phyloP scores from a whole-genome alignment of 2,329 filamentous ascomycete species.

The Hymenoscyphus fructigenus region DNA sequence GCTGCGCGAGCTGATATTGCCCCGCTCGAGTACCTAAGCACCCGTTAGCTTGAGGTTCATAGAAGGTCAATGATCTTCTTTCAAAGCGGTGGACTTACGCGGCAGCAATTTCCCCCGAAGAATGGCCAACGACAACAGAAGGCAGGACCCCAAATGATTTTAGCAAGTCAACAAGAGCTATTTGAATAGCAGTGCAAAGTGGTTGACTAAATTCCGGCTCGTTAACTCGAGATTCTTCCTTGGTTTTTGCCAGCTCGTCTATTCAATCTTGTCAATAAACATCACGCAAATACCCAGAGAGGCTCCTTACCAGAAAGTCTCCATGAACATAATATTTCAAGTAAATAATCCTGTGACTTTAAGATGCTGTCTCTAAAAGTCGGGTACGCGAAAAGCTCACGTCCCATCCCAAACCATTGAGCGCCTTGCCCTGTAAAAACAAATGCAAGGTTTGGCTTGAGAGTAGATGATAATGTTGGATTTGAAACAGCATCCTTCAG shows the following conservation, averaged over 20 bases:
- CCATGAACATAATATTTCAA: background rate
- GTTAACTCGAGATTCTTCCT: slow-evolving; percentile 37
- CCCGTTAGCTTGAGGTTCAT: slow-evolving; percentile 21
- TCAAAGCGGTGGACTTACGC: slow-evolving; percentile 41
- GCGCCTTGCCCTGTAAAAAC: slow-evolving; percentile 32
- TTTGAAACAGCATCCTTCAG: background rate
- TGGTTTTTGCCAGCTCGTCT: background rate
- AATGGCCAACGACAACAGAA: slow-evolving; percentile 43
- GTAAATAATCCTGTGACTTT: background rate
- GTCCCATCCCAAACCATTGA: slow-evolving; percentile 22
- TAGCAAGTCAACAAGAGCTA: slow-evolving; percentile 45
- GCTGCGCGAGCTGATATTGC: background rate
- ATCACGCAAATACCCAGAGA: background rate
- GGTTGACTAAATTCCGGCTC: slow-evolving; percentile 39
- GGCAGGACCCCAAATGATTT: slow-evolving; percentile 42
- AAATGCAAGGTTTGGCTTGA: slow-evolving; percentile 11
- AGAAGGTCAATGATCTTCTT: slow-evolving; percentile 26
- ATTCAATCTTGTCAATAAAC: background rate
- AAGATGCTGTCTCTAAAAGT: slow-evolving; percentile 9
- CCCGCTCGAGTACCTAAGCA: background rate
- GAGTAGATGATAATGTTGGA: background rate
- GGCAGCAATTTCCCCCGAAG: slow-evolving; percentile 47
- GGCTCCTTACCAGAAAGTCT: background rate
- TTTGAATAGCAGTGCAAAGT: slow-evolving; percentile 46
- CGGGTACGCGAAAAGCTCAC: slow-evolving; percentile 14